These are phyloP conservation scores for Leishmania tropica DNA, from an alignment of 208 protist species.

Conservation along the genomic window DNA sequence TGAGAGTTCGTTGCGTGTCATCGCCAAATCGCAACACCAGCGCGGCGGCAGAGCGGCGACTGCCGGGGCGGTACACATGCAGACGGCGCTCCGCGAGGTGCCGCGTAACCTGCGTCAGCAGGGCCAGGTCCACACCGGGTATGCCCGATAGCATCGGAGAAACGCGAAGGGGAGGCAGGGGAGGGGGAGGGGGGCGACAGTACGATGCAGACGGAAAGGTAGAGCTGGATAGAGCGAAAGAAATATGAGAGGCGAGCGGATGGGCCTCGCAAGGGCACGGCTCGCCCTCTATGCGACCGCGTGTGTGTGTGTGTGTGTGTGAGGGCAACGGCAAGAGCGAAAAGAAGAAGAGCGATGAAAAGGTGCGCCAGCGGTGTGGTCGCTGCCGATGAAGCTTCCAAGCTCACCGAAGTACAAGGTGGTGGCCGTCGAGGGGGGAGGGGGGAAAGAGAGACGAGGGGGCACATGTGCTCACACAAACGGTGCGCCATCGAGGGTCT, in stretches of 20 bases:
- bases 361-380: not conserved
- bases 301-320: not conserved
- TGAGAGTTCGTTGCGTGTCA: constrained; percentile 33
- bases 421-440: not conserved
- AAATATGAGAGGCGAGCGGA: not conserved
- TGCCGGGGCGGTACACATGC: constrained; percentile 55
- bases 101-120: constrained; percentile 43
- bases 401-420: not conserved
- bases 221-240: not conserved
- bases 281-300: not conserved
- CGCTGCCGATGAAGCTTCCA: not conserved
- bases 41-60: constrained; percentile 45
- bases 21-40: constrained; percentile 77
- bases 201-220: not conserved
- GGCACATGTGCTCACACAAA: not conserved
- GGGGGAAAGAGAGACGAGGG: too few species aligned
- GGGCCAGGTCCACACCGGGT: constrained; percentile 50
- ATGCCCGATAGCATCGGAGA: constrained; percentile 24
- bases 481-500: not conserved
- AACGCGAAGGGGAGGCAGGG: constrained; percentile 4
- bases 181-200: not conserved
- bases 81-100: constrained; percentile 46
- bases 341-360: not conserved
- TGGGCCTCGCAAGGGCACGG: constrained; percentile 2
- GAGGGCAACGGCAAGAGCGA: not conserved